Evolutionary conservation across 2,329 filamentous ascomycete genomes (phyloP), one percentile per base, ranked within the genome.

Genomic region (Hymenoscyphus fraxineus): DNA sequence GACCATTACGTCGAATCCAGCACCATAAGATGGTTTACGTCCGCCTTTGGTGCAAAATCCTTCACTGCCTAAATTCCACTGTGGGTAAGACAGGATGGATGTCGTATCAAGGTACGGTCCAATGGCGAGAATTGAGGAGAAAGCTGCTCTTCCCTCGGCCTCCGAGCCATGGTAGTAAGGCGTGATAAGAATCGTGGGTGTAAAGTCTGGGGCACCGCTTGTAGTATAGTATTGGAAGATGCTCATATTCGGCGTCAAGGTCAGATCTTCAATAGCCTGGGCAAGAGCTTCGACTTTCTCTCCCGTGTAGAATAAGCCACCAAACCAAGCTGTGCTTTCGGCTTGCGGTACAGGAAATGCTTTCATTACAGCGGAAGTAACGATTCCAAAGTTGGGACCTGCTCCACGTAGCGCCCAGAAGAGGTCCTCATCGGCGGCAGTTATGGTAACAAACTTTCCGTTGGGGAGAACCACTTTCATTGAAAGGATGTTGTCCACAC

Each of bases 321-420:
- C 58, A 9, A 22, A 40, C 58, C 58, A 59, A 9, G 39, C 58
- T 41, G 9, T 40, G 22, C 58, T 38, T 22, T 59, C 58, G 38
- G 58, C 58, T 31, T 40, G 58, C 3, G 58, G 58, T 54, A 54
- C 47, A 9, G 47, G 47, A 27, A 39, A 59, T 41, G 58, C 32
- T 41, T 61, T 61, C 19, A 61, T 40, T 5, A 35, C 32, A 12
- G 47, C 59, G 16, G 44, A 55, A 10, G 47, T 40, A 7, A 61
- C 59, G 27, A 61, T 61, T 31, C 44, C 59, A 51, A 61, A 61
- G 31, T 61, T 55, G 3, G 59, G 44, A 10, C 41, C 59, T 32
- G 59, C 47, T n/a, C 59, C 59, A 10, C 44, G 44, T 12, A 61
- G 3, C 0, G 59, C 59, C 59, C 59, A 61, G 27, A 47, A 61